Percentiles rank a stretch among this genome's conserved stretches.
These are phyloP conservation scores for Curvularia hawaiiensis DNA, from an alignment of 2,329 filamentous ascomycete species.

Conservation along the genomic window DNA sequence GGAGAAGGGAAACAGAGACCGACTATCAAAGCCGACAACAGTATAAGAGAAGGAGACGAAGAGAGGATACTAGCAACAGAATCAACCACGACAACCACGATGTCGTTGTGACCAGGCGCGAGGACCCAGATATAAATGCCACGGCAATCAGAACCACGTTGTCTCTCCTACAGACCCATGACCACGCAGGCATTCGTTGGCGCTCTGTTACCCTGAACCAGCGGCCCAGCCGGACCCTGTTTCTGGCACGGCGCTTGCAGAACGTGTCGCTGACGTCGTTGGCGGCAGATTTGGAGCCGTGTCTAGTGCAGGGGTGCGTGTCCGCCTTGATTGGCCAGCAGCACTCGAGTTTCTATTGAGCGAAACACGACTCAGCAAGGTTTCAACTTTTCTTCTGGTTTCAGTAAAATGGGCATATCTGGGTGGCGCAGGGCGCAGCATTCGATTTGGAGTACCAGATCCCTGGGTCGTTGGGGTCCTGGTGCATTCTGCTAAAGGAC, in stretches of 20 bases:
- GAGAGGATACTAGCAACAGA: not conserved
- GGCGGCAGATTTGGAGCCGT: constrained; percentile 23
- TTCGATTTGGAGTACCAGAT: not conserved
- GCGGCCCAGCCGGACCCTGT: constrained; percentile 26
- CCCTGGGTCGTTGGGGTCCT: not conserved
- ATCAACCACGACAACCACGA: not conserved
- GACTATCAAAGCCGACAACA: constrained; percentile 22
- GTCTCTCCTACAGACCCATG: not conserved
- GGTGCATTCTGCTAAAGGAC: not conserved
- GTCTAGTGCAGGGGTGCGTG: constrained; percentile 13
- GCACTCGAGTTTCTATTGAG: constrained; percentile 1
- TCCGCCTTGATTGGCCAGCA: constrained; percentile 33
- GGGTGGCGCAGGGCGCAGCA: not conserved
- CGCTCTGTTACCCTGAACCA: constrained; percentile 16
- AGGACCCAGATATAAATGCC: not conserved
- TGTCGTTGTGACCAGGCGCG: no score
- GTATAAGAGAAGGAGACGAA: not conserved
- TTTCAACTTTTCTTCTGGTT: not conserved
- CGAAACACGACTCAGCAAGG: constrained; percentile 13
- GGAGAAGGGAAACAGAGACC: not conserved
- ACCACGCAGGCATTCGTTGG: constrained; percentile 17
- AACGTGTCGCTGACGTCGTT: constrained; percentile 38
- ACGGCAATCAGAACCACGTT: not conserved
- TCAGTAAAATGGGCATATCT: not conserved
- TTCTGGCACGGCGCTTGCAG: constrained; percentile 17